Conservation (phyloP, 108 stramenopile species). For the Tribonema minus region DNA sequence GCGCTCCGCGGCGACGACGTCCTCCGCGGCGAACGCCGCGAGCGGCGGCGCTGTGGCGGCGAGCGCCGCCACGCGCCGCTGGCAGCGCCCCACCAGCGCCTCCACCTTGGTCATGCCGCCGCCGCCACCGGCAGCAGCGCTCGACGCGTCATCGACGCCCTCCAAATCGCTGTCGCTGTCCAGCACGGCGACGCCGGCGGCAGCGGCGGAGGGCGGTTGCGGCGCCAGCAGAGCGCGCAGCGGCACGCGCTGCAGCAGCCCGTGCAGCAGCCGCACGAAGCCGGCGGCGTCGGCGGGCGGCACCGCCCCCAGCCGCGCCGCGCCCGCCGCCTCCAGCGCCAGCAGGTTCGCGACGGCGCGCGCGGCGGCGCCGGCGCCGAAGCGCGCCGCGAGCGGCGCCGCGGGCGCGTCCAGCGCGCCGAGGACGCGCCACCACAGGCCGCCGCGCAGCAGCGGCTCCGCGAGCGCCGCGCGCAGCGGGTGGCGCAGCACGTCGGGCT, state of each 20-base stretch:
- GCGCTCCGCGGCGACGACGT: neutral
- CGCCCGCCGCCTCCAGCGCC: neutral
- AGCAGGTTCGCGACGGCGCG: conserved; percentile 17
- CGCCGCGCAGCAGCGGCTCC: conserved; percentile 5
- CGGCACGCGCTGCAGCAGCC: neutral
- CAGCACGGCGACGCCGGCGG: neutral
- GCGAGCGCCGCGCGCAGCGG: neutral
- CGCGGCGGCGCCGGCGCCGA: conserved; percentile 1
- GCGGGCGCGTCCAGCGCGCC: neutral
- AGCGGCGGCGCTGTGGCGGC: neutral
- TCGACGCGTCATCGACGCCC: conserved; percentile 9
- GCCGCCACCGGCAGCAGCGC: neutral
- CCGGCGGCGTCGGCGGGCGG: neutral
- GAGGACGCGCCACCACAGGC: conserved; percentile 6
- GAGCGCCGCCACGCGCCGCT: neutral
- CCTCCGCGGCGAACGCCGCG: neutral
- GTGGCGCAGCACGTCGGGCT: conserved; percentile 6
- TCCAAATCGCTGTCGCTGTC: neutral
- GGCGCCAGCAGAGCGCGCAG: neutral
- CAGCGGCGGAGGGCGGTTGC: neutral
- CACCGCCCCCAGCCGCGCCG: neutral
- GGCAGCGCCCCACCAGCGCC: neutral
- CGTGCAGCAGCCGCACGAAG: neutral
- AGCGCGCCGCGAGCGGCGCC: too few species aligned
- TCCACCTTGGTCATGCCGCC: neutral